Evolutionary conservation across 1,284 basidiomycete genomes (phyloP), one percentile per base, ranked within the genome.

Genomic region (Anthracocystis setariae): DNA sequence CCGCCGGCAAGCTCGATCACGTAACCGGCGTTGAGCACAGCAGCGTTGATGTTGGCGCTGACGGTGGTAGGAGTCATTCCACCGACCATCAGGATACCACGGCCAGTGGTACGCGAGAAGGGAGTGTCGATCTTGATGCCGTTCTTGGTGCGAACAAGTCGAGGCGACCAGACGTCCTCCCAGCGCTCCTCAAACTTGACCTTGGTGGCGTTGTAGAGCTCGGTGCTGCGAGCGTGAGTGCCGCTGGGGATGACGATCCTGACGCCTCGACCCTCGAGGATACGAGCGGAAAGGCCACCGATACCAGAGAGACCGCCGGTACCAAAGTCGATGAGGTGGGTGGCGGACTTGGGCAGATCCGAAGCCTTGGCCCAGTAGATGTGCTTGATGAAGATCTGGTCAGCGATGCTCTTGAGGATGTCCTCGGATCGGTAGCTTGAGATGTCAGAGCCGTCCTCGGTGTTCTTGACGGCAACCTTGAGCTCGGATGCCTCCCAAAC

Each of bases 1-100:
- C 96, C 95, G 75, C 96, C 96, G 50, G 95, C 96, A 57, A 98
- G 88, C 84, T 98, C 95, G 79, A 97, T 88, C 83, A 98, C 94
- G 84, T 91, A 98, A 2, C 95, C 95, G 24, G 95, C 94, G 77
- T 92, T 89, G 75, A 97, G 89, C 37, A 95, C 88, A 8, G 95
- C 94, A 17, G 73, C 76, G 59, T 79, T 79, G 67, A 80, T 77
- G 54, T 76, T 53, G 47, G 77, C 70, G 44, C 73, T 76, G 48
- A 81, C 78, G 1, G 79, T 79, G 58, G 73, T 76, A 17, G 75
- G 79, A 7, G 77, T 78, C 96, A 98, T 98, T 73, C 95, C 96
- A 46, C 93, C 93, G 46, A 98, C 93, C 94, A 97, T 98, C 84
- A 98, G 90, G 18, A 95, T 95, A 1, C 95, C 89, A 85, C 97